Evolutionary conservation across 139 green algal species (phyloP), one percentile per base, ranked within the genome.

Genomic region (Limnomonas spitsbergensis): DNA sequence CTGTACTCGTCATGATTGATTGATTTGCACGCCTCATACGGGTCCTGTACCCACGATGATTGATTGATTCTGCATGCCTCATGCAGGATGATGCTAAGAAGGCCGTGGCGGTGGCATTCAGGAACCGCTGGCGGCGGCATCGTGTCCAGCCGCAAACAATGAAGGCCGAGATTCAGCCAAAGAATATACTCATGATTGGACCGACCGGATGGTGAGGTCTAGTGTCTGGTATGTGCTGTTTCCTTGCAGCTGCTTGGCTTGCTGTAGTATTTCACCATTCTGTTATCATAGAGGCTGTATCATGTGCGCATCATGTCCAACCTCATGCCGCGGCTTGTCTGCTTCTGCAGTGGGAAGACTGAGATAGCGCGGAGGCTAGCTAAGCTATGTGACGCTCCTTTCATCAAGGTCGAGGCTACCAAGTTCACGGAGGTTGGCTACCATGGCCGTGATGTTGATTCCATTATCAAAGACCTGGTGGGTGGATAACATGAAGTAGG

Each of bases 351-450:
- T 77, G 95, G 95, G 56, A 99, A 98, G 83, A 99, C 95, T 0
- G 95, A 98, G 87, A 97, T 98, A 53, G 95, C 95, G 0, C 81
- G 95, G 32, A 87, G 95, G 32, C 89, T 99, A 38, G 95, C 95
- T 24, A 97, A 97, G 83, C 86, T 99, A 35, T 90, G 92, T 24
- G 91, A 97, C 78, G 93, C 95, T 35, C 95, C 95, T 0, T 99
- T 99, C 87, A 85, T 99, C 71, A 99, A 99, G 91, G 91, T 98
- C 7, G 95, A 98, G 81, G 95, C 95, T 26, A 98, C 95, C 31
- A 98, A 98, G 89, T 99, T 98, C 86, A 99, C 95, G 6, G 95
- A 99, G 84, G 93, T 98, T 20, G 95, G 95, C 0, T 99, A 97
- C 88, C 94, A 98, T 81, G 95, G 95, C 0, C 82, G 94, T 0